phyloP scores from a whole-genome alignment of 2,329 filamentous ascomycete genomes.

The Cercospora zeae-maydis region DNA sequence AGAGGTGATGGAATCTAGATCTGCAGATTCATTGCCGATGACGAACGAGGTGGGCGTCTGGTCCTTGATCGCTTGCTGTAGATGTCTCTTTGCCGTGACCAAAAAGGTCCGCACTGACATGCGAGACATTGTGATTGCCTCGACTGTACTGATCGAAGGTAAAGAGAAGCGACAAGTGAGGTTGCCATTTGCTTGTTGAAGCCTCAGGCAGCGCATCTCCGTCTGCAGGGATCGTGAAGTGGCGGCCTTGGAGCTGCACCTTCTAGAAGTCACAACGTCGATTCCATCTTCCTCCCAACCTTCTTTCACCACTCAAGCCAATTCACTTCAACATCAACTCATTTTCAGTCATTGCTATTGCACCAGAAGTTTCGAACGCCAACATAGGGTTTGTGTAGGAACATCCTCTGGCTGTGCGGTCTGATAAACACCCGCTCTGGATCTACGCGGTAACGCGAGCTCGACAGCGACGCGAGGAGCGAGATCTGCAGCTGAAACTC shows the following conservation, averaged over 20 bases:
- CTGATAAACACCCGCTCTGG: not conserved
- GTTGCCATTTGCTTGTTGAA: not conserved
- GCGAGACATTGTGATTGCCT: conserved; percentile 38
- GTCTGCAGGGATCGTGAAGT: not conserved
- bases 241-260: not conserved
- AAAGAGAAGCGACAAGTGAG: not conserved
- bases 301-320: not conserved
- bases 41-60: conserved; percentile 47
- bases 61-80: conserved; percentile 41
- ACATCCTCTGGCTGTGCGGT: not conserved
- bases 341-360: not conserved
- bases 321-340: not conserved
- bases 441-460: conserved; percentile 4
- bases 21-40: conserved; percentile 59
- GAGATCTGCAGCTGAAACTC: not conserved
- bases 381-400: conserved; percentile 2
- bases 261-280: not conserved
- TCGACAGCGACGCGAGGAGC: not conserved
- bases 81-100: conserved; percentile 42
- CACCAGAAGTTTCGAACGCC: not conserved
- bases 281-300: not conserved
- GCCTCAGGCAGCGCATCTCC: not conserved
- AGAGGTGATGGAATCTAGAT: conserved; percentile 76
- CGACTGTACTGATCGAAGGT: no score
- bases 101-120: conserved; percentile 48